Base-by-base conservation (phyloP, 2,329 filamentous ascomycete genomes). In the Cercospora sp. region DNA sequence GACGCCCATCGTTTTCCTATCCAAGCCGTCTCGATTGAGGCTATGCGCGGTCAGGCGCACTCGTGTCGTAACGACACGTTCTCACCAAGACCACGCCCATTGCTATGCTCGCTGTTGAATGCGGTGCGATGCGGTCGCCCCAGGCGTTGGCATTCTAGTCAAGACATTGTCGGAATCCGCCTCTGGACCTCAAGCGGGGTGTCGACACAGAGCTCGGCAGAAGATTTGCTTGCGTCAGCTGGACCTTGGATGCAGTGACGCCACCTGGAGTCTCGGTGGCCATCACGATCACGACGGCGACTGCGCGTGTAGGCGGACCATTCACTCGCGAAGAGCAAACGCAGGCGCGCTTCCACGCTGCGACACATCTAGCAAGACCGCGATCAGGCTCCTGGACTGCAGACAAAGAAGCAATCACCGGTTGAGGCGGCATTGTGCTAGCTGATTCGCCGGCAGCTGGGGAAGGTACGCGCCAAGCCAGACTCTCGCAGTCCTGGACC, bases 181-280 rank as follows among this genome's bases (percentile, higher is more conserved):
- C 61, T 61, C 49, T 49, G 57, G 59, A 62, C 37, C 26, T 49
- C 59, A 59, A 66, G 67, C 63, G 66, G 66, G 66, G 66, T 65
- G 66, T 59, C 51, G 59, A 64, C 30, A 63, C 55, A 40, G 32
- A 60, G 62, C 63, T 66, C 67, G 63, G 68, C 58, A 64, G 65
- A 61, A 67, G 63, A 57, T 65, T 67, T 59, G 65, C 65, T 68
- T 68, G 66, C 69, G 69, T 70, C 69, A 68, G 68, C 66, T 45
- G 60, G 60, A 65, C 59, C 66, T 66, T 66, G 66, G 63, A 67
- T 64, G 60, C 40, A 32, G 55, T 63, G 63, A 68, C 69, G 66
- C 69, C 69, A 70, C 69, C 49, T 43, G 57, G 63, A 55, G n/a
- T 53, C 32, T 6, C 26, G 10, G 28, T 30, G 49, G 30, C 34